A percentile compares a stretch with the other conserved stretches of the same genome.
Evolutionary conservation across 164 flowering plant species (phyloP).

Genomic region (Echeveria elegans): DNA sequence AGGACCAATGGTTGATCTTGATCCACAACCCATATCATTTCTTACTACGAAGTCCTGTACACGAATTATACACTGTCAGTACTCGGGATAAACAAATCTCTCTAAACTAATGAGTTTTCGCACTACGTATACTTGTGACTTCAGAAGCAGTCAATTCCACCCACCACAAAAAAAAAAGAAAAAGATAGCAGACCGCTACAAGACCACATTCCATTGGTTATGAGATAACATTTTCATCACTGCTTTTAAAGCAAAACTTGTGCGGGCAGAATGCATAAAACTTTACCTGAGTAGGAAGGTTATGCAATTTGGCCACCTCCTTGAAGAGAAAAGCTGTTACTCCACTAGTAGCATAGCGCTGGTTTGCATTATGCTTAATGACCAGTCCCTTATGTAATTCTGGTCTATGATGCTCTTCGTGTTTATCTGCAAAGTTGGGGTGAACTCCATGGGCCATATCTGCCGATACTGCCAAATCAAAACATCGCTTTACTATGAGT

Average conservation of each 20-base stretch:
- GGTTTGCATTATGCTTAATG: conserved; percentile 92
- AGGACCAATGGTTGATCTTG: conserved; percentile 95
- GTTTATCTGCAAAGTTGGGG: conserved; percentile 81
- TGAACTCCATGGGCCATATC: conserved; percentile 99
- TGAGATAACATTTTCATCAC: not conserved
- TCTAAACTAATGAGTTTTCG: not conserved
- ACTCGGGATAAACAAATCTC: not conserved
- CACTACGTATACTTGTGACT: not conserved
- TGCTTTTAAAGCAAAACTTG: not conserved
- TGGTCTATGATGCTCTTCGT: conserved; percentile 92
- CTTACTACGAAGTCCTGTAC: conserved; percentile 85
- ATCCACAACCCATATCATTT: conserved; percentile 95
- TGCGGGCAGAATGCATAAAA: not conserved
- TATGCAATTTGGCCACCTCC: conserved; percentile 61
- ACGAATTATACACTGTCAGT: not conserved
- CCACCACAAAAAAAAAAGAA: not conserved
- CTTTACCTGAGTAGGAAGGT: conserved; percentile 83
- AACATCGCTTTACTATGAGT: not conserved
- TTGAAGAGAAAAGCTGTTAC: conserved; percentile 85
- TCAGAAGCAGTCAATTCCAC: not conserved
- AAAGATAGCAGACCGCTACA: not conserved
- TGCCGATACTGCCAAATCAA: conserved; percentile 60
- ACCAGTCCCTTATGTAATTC: conserved; percentile 83
- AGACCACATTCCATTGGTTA: not conserved
- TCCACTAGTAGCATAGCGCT: conserved; percentile 90